Conservation (phyloP, 2,329 filamentous ascomycete species). For the Nemania bipapillata region DNA sequence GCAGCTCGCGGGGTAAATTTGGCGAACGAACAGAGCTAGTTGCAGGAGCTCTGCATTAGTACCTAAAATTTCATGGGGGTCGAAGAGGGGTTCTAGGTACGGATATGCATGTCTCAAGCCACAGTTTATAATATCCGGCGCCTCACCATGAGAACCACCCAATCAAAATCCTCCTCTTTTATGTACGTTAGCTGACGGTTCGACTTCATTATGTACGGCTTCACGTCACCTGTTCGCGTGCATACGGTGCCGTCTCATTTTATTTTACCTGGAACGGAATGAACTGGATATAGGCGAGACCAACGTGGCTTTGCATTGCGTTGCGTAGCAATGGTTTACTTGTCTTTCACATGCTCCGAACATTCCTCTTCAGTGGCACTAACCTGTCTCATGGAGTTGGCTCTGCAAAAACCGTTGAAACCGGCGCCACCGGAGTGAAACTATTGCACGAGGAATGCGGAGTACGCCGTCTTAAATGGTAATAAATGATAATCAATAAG, state of each 20-base stretch:
- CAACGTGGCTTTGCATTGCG: slow-evolving; percentile 29
- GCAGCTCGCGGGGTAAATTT: slow-evolving; percentile 29
- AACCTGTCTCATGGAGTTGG: background rate
- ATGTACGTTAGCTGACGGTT: slow-evolving; percentile 2
- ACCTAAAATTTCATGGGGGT: slow-evolving; percentile 19
- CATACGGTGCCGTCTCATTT: background rate
- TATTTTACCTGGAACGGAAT: background rate
- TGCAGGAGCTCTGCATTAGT: slow-evolving; percentile 16
- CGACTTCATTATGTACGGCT: background rate
- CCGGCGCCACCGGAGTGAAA: slow-evolving; percentile 4
- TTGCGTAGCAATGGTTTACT: background rate
- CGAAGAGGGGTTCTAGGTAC: background rate
- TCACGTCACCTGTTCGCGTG: slow-evolving; percentile 19
- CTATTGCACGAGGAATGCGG: slow-evolving; percentile 2
- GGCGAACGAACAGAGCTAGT: background rate
- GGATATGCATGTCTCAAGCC: slow-evolving; percentile 9
- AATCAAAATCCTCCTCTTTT: background rate
- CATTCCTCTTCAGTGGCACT: background rate
- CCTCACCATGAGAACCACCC: background rate
- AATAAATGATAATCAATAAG: background rate
- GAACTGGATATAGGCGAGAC: background rate
- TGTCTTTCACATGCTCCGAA: background rate
- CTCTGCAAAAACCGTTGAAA: background rate
- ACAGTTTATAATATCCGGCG: background rate
- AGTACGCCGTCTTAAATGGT: background rate